These are phyloP conservation scores for Butyriboletus appendiculatus DNA, from an alignment of 1,284 basidiomycete species.

Conservation along the genomic window DNA sequence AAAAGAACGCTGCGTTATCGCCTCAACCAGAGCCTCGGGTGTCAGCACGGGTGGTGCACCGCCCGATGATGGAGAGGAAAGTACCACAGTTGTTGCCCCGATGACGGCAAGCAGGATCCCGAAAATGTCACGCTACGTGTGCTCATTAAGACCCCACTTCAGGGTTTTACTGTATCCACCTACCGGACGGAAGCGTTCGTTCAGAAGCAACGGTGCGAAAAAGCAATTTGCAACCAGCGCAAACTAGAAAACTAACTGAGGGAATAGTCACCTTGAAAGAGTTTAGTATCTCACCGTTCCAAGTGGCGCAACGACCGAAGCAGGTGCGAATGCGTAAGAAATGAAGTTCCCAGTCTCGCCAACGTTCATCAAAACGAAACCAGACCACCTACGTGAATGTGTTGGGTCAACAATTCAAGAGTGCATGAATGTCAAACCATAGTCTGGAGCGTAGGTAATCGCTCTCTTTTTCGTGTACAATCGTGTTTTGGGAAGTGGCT, in stretches of 20 bases:
- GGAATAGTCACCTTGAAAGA: neutral
- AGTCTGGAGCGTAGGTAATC: constrained; percentile 82
- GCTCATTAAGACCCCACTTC: constrained; percentile 14
- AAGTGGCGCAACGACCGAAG: constrained; percentile 92
- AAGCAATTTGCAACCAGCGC: constrained; percentile 94
- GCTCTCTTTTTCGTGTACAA: constrained; percentile 45
- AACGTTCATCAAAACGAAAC: constrained; percentile 86
- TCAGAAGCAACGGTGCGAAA: constrained; percentile 88
- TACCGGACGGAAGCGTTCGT: constrained; percentile 75
- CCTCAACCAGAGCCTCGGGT: constrained; percentile 66
- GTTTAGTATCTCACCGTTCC: constrained; percentile 69
- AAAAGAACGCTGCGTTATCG: constrained; percentile 73
- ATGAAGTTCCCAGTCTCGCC: constrained; percentile 93
- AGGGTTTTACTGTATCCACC: constrained; percentile 6
- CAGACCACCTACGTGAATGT: constrained; percentile 75
- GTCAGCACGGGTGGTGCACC: constrained; percentile 55
- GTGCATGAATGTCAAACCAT: constrained; percentile 52
- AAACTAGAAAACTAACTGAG: constrained; percentile 47
- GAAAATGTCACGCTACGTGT: constrained; percentile 71
- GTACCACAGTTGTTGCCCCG: constrained; percentile 90
- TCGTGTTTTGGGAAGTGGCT: neutral
- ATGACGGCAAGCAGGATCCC: constrained; percentile 84
- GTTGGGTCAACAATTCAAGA: neutral
- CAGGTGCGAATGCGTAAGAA: constrained; percentile 88
- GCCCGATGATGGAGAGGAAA: constrained; percentile 73